Evolutionary conservation across 495 filamentous ascomycete genomes (phyloP).

Genomic region (Acidiella bohemica): DNA sequence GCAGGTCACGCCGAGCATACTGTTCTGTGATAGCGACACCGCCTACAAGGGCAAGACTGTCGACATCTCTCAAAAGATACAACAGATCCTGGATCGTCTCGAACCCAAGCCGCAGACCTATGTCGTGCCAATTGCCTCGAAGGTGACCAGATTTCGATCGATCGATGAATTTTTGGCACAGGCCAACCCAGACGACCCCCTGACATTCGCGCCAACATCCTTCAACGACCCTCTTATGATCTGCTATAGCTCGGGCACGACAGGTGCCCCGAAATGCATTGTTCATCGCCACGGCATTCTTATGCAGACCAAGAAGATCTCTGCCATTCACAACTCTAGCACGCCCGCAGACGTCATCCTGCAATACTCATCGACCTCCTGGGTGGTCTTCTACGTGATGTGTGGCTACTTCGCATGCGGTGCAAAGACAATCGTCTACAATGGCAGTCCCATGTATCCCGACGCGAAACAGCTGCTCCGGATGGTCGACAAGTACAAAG

Average conservation of each 20-base stretch:
- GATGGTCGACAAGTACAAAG: slow-evolving; percentile 44
- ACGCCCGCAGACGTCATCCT: slow-evolving; percentile 14
- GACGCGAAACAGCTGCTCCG: slow-evolving; percentile 43
- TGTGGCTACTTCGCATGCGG: slow-evolving; percentile 44
- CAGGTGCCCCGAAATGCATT: slow-evolving; percentile 63
- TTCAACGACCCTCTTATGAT: slow-evolving; percentile 61
- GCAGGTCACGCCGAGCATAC: slow-evolving; percentile 54
- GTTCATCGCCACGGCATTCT: slow-evolving; percentile 58
- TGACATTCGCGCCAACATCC: slow-evolving; percentile 44
- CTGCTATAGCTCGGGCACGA: slow-evolving; percentile 61
- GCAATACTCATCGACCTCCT: slow-evolving; percentile 42
- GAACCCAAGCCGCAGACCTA: slow-evolving; percentile 43
- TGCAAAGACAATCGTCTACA: slow-evolving; percentile 51
- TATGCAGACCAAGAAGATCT: slow-evolving; percentile 46
- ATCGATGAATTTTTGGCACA: slow-evolving; percentile 40
- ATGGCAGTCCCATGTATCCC: slow-evolving; percentile 63
- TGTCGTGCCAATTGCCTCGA: slow-evolving; percentile 49
- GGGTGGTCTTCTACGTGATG: slow-evolving; percentile 69
- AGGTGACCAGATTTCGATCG: slow-evolving; percentile 37
- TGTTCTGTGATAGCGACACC: slow-evolving; percentile 66
- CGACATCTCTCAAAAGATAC: slow-evolving; percentile 56
- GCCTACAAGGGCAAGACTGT: slow-evolving; percentile 68
- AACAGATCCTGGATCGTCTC: slow-evolving; percentile 49
- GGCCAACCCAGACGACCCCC: slow-evolving; percentile 26
- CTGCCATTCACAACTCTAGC: slow-evolving; percentile 38